phyloP scores from a whole-genome alignment of 1,284 basidiomycete genomes.

The Cryptococcus amylolentus region DNA sequence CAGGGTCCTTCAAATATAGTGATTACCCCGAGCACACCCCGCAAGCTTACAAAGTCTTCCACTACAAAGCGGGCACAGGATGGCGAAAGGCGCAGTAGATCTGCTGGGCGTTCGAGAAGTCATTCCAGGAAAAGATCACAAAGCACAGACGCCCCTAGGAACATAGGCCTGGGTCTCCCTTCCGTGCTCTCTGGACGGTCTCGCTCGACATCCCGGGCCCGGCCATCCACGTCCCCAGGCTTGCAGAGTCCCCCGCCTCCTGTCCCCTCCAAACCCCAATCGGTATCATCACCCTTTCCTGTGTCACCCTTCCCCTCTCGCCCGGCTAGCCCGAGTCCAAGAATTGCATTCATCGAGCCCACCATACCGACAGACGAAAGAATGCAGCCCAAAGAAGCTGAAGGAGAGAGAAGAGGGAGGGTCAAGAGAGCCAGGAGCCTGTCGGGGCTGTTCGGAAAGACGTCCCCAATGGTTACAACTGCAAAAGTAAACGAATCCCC shows the following conservation, averaged over 20 bases:
- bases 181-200: conserved; percentile 7
- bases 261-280: conserved; percentile 21
- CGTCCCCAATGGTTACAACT: conserved; percentile 3
- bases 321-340: conserved; percentile 27
- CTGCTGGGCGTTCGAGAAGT: conserved; percentile 10
- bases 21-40: conserved; percentile 41
- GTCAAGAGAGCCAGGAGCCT: conserved; percentile 36
- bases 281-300: conserved; percentile 37
- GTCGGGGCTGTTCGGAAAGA: conserved; percentile 35
- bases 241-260: conserved; percentile 22
- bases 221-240: conserved; percentile 1
- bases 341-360: conserved; percentile 34
- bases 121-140: conserved; percentile 4
- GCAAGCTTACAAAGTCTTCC: conserved; percentile 14
- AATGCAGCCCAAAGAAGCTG: conserved; percentile 1
- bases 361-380: conserved; percentile 4
- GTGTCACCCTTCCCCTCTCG: conserved; percentile 21
- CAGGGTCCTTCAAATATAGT: conserved; percentile 29
- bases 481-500: conserved; percentile 1
- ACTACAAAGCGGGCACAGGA: conserved; percentile 2
- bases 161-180: conserved; percentile 41
- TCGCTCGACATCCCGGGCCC: conserved; percentile 3
- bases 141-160: conserved; percentile 24
- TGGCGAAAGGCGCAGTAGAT: conserved; percentile 11
- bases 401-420: conserved; percentile 14